Evolutionary conservation across 345 rosid genomes (phyloP), one percentile per base, ranked within the genome.

Genomic region (Rhodamnia rubescens): DNA sequence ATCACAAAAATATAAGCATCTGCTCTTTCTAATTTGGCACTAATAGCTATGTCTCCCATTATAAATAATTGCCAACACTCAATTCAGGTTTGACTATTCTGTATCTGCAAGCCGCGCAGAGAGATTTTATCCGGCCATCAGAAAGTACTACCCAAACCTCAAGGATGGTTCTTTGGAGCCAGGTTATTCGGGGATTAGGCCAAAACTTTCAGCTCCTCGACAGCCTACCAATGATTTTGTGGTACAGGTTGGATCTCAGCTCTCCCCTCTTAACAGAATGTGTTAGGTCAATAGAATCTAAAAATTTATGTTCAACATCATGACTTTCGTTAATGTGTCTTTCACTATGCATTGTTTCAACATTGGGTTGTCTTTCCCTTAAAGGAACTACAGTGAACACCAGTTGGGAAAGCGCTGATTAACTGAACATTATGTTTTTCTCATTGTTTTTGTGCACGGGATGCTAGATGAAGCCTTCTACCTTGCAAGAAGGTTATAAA

Each of bases 171-270:
- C 93, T 52, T 86, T 97, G 85, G 93, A 93, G 85, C 92, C 95
- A 7, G 95, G 96, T 86, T 97, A 97, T 89, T 87, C 97, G 18
- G 99, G 99, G 87, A 95, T 95, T 82, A 92, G 98, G 78, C 93
- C 98, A 21, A 97, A 97, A 90, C 91, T 97, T 88, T 87, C 93
- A 2, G 98, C 98, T 87, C 97, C 96, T 52, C 90, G 87, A 64
- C 96, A 94, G 90, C 55, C 95, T 85, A 89, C 96, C 2, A 53
- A 26, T 14, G 98, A 95, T 92, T 97, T 95, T 87, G 85, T 95
- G n/a, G 92, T 97, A 85, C 98, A 95, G 94, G 98, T 94, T 40
- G 86, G 69, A 53, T 58, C 87, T 47, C 59, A 75, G 44, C 83
- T 69, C 42, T 22, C 56, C 86, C 86, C 40, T 27, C 47, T 44